These are phyloP conservation scores for Bolboschoenoplectus hybrid DNA, from an alignment of 202 grass and related monocot genomes.

Conservation along the genomic window DNA sequence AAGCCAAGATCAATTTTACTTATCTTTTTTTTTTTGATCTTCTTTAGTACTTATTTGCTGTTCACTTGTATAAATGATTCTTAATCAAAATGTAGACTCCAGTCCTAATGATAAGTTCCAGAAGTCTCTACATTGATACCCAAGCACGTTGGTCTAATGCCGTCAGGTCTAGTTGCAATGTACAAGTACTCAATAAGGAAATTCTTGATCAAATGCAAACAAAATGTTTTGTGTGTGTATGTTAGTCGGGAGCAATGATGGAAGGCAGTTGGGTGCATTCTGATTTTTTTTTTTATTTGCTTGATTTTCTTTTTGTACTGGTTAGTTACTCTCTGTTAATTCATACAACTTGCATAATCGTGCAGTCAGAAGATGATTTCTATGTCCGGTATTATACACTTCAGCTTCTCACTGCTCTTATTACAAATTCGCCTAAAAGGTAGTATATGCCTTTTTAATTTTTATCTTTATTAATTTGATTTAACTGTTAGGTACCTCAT, in stretches of 20 bases:
- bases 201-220: neutral
- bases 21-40: neutral
- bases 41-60: conserved; percentile 14
- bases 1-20: neutral
- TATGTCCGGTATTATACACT: conserved; percentile 98
- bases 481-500: conserved; percentile 29
- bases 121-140: neutral
- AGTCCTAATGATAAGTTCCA: conserved; percentile 16
- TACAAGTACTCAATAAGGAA: conserved; percentile 12
- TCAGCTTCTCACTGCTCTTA: conserved; percentile 94
- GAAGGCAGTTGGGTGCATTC: conserved; percentile 14
- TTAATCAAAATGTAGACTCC: conserved; percentile 10
- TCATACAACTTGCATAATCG: conserved; percentile 10
- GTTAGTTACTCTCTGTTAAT: neutral
- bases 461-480: conserved; percentile 44
- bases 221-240: neutral
- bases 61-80: conserved; percentile 7
- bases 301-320: neutral
- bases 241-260: neutral
- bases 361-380: conserved; percentile 96
- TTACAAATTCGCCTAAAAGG: conserved; percentile 95
- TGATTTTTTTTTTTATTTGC: conserved; percentile 20
- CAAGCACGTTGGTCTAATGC: neutral
- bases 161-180: neutral
- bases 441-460: conserved; percentile 48